These are phyloP conservation scores for Boletus rubroflammeus DNA, from an alignment of 768 basidiomycete genomes.

Conservation along the genomic window DNA sequence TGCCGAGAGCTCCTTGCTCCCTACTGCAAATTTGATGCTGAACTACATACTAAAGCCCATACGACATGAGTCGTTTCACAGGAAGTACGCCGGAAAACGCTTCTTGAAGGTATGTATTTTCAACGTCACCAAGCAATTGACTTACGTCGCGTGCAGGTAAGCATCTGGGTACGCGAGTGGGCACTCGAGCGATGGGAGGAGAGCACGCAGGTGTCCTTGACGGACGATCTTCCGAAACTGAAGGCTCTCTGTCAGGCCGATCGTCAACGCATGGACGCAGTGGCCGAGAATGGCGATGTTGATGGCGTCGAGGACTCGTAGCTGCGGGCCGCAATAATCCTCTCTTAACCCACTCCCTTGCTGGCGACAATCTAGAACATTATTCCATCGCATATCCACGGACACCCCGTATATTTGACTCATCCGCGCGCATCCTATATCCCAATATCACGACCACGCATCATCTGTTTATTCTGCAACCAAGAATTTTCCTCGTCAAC, in stretches of 20 bases:
- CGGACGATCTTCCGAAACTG: slow-evolving; percentile 46
- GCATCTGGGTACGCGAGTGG: slow-evolving; percentile 83
- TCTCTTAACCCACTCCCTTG: neutral
- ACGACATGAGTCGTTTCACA: slow-evolving; percentile 73
- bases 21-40: slow-evolving; percentile 82
- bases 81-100: slow-evolving; percentile 84
- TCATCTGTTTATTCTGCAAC: slow-evolving; percentile 30
- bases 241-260: slow-evolving; percentile 22
- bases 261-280: slow-evolving; percentile 13
- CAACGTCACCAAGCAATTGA: neutral
- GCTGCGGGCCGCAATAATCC: neutral
- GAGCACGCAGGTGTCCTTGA: slow-evolving; percentile 53
- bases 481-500: slow-evolving; percentile 20
- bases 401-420: slow-evolving; percentile 25
- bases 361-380: slow-evolving; percentile 19
- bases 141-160: slow-evolving; percentile 49
- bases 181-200: slow-evolving; percentile 73
- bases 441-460: slow-evolving; percentile 20
- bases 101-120: slow-evolving; percentile 66
- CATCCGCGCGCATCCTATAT: slow-evolving; percentile 23
- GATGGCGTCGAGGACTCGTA: slow-evolving; percentile 19
- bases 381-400: slow-evolving; percentile 24
- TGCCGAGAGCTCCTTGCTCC: slow-evolving; percentile 72
- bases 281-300: slow-evolving; percentile 4
- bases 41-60: slow-evolving; percentile 78